Conservation (phyloP, 257 asterid species). For the Przewalskia tangutica region DNA sequence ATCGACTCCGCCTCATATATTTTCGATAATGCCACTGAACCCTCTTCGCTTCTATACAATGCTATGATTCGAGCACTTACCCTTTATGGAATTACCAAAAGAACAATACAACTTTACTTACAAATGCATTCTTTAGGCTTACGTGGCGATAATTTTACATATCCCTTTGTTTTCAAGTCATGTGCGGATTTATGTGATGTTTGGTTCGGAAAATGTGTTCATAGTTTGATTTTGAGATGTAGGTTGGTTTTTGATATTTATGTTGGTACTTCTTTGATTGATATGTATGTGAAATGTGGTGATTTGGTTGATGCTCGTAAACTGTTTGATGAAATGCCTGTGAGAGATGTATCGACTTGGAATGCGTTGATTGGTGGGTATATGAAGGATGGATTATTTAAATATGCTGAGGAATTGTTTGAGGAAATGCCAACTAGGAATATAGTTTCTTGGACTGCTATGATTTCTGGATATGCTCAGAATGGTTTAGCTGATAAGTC, state of each 20-base stretch:
- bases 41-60: slow-evolving; percentile 47
- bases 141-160: slow-evolving; percentile 66
- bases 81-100: slow-evolving; percentile 28
- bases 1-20: slow-evolving; percentile 42
- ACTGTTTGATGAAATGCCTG: slow-evolving; percentile 60
- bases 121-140: slow-evolving; percentile 39
- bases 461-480: slow-evolving; percentile 86
- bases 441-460: slow-evolving; percentile 75
- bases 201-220: slow-evolving; percentile 38
- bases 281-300: slow-evolving; percentile 70
- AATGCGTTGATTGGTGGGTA: slow-evolving; percentile 65
- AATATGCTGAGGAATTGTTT: slow-evolving; percentile 45
- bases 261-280: slow-evolving; percentile 59
- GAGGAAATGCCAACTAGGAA: slow-evolving; percentile 39
- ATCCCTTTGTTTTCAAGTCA: slow-evolving; percentile 71
- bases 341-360: slow-evolving; percentile 61
- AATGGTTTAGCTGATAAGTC: slow-evolving; percentile 59
- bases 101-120: slow-evolving; percentile 17
- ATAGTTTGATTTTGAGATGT: slow-evolving; percentile 46
- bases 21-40: slow-evolving; percentile 27
- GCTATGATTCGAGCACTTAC: slow-evolving; percentile 66
- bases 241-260: slow-evolving; percentile 50
- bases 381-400: slow-evolving; percentile 54
- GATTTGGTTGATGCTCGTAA: slow-evolving; percentile 34
- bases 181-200: slow-evolving; percentile 29